A percentile compares a stretch with the other conserved stretches of the same genome.
Conservation (phyloP, 768 basidiomycete species). For the Lactifluus subvellereus region DNA sequence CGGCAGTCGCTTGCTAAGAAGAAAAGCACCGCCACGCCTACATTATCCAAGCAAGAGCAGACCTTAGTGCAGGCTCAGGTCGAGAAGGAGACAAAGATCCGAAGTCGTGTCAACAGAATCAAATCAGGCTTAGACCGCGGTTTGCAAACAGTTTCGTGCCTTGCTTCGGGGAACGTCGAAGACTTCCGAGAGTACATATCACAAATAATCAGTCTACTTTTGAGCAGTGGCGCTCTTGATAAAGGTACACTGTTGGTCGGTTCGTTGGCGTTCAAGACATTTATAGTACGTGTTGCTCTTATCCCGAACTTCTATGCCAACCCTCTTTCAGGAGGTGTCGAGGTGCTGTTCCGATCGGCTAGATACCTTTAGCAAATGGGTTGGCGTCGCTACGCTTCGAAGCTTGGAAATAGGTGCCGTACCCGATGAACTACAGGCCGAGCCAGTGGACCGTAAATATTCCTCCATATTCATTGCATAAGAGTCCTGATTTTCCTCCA, state of each 20-base stretch:
- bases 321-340: constrained; percentile 50
- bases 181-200: constrained; percentile 55
- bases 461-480: not conserved
- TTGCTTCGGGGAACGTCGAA: constrained; percentile 47
- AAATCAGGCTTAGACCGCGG: constrained; percentile 59
- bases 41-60: constrained; percentile 79
- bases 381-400: constrained; percentile 81
- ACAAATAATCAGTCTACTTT: constrained; percentile 49
- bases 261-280: constrained; percentile 60
- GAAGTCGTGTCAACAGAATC: constrained; percentile 50
- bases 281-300: constrained; percentile 50
- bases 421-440: constrained; percentile 66
- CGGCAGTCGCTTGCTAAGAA: constrained; percentile 79
- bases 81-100: constrained; percentile 66
- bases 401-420: constrained; percentile 59
- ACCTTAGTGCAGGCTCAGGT: constrained; percentile 80
- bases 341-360: constrained; percentile 70
- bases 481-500: not conserved
- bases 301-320: not conserved
- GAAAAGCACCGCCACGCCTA: constrained; percentile 46
- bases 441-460: constrained; percentile 57
- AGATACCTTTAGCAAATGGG: constrained; percentile 58
- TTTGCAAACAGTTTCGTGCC: constrained; percentile 57
- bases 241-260: constrained; percentile 60
- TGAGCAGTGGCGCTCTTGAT: constrained; percentile 55